Evolutionary conservation across 1,139 yeast species (phyloP).

Genomic region (Sugiyamaella xylanicola): DNA sequence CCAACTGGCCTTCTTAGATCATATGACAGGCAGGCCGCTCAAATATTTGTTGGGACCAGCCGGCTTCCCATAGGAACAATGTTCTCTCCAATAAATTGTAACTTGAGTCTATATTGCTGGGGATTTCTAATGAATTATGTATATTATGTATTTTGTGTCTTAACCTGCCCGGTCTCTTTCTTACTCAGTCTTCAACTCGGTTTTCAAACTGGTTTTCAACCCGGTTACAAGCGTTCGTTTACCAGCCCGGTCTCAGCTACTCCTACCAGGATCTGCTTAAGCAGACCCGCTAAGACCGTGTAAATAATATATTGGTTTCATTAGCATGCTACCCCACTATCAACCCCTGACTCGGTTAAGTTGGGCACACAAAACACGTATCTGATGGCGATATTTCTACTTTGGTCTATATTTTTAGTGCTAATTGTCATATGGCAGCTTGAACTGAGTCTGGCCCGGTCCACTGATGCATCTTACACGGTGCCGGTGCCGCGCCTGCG

Average conservation of each 20-base stretch:
- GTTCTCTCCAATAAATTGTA: no score
- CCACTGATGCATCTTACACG: conserved; percentile 8
- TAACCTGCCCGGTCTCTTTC: background rate
- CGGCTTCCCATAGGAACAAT: no score
- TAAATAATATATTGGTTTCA: no score
- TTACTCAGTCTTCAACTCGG: conserved; percentile 1
- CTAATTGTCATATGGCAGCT: background rate
- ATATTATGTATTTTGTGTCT: no score
- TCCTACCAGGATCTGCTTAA: no score
- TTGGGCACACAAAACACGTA: background rate
- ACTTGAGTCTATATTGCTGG: no score
- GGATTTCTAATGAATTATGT: no score
- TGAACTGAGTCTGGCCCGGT: conserved; percentile 9
- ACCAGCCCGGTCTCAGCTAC: no score
- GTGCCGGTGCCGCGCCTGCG: conserved; percentile 4
- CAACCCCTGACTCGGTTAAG: background rate
- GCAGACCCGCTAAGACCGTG: background rate
- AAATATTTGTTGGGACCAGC: no score
- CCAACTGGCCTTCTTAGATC: no score
- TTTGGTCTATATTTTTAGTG: conserved; percentile 1
- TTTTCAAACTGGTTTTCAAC: background rate
- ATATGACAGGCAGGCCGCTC: no score
- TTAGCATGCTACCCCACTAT: background rate
- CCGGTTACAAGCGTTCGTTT: no score
- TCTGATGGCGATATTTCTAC: conserved; percentile 11